Conservation (phyloP, 1,284 basidiomycete species). For the Clitocybe nebularis region DNA sequence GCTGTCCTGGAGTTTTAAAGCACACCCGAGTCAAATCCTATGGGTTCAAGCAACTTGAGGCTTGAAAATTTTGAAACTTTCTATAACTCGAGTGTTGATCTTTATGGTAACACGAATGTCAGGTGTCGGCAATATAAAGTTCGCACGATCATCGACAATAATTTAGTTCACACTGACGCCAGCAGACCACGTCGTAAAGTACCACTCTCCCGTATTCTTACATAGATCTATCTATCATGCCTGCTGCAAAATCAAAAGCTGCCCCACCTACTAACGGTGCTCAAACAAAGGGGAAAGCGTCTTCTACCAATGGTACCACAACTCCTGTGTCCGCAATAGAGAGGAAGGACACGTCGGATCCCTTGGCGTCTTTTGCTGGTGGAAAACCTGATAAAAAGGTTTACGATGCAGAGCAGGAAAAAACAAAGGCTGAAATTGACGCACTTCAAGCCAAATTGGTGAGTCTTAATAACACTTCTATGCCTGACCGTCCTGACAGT, state of each 20-base stretch:
- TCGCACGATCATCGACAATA: slow-evolving; percentile 20
- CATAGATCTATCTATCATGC: slow-evolving; percentile 38
- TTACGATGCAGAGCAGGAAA: slow-evolving; percentile 83
- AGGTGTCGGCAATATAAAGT: slow-evolving; percentile 8
- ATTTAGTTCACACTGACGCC: slow-evolving; percentile 21
- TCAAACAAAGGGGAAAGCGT: slow-evolving; percentile 32
- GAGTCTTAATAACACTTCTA: slow-evolving; percentile 30
- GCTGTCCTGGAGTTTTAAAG: too few species aligned
- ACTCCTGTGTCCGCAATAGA: slow-evolving; percentile 41
- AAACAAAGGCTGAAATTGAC: slow-evolving; percentile 81
- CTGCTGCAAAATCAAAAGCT: slow-evolving; percentile 52
- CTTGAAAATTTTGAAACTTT: not conserved
- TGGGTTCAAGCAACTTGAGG: too few species aligned
- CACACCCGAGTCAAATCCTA: not conserved
- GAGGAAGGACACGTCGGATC: slow-evolving; percentile 43
- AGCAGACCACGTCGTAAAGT: too few species aligned
- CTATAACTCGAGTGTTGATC: not conserved
- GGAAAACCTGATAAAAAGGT: slow-evolving; percentile 78
- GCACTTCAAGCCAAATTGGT: slow-evolving; percentile 77
- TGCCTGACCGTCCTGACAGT: slow-evolving; percentile 7
- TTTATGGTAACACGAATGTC: not conserved
- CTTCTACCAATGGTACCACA: slow-evolving; percentile 44
- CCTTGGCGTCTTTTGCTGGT: slow-evolving; percentile 29
- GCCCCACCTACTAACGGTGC: slow-evolving; percentile 40
- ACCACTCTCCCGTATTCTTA: slow-evolving; percentile 20